Evolutionary conservation across 2,329 filamentous ascomycete species (phyloP).

Genomic region (Thielaviopsis euricoi): DNA sequence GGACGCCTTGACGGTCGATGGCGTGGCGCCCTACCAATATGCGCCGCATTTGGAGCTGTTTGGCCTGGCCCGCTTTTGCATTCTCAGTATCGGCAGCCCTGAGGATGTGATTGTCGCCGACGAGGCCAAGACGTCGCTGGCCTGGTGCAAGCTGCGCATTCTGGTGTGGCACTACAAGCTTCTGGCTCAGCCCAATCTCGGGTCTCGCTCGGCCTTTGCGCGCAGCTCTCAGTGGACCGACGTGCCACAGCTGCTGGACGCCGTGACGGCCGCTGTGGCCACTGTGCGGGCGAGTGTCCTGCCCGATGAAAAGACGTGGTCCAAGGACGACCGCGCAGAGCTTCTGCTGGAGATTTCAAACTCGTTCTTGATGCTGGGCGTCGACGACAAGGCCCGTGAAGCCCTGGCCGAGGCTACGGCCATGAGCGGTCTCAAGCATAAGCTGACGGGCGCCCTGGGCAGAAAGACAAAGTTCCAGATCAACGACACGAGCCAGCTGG

Average conservation of each 20-base stretch:
- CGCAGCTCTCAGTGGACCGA: slow-evolving; percentile 43
- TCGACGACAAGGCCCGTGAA: slow-evolving; percentile 56
- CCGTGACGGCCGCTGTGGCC: slow-evolving; percentile 27
- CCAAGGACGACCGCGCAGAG: slow-evolving; percentile 38
- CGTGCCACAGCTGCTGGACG: slow-evolving; percentile 36
- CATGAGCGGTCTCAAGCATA: slow-evolving; percentile 60
- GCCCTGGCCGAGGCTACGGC: slow-evolving; percentile 52
- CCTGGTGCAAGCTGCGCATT: slow-evolving; percentile 53
- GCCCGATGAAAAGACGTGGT: slow-evolving; percentile 18
- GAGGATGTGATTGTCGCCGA: slow-evolving; percentile 18
- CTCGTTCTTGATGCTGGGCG: slow-evolving; percentile 68
- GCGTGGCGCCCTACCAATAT: slow-evolving; percentile 69
- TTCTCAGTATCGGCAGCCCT: slow-evolving; percentile 19
- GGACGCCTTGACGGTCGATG: slow-evolving; percentile 59
- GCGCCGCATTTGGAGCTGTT: slow-evolving; percentile 76
- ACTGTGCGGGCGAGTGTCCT: slow-evolving; percentile 25
- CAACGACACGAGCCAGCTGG: slow-evolving; percentile 68
- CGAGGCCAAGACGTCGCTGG: slow-evolving; percentile 16
- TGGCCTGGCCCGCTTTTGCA: slow-evolving; percentile 45
- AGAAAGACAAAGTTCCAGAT: slow-evolving; percentile 72
- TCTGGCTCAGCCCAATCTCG: slow-evolving; percentile 38
- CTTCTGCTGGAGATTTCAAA: slow-evolving; percentile 72
- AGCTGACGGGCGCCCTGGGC: slow-evolving; percentile 69
- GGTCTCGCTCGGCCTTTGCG: slow-evolving; percentile 36
- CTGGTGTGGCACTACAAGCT: slow-evolving; percentile 54